Conservation (phyloP, 495 filamentous ascomycete genomes). For the Tuber aestivum region DNA sequence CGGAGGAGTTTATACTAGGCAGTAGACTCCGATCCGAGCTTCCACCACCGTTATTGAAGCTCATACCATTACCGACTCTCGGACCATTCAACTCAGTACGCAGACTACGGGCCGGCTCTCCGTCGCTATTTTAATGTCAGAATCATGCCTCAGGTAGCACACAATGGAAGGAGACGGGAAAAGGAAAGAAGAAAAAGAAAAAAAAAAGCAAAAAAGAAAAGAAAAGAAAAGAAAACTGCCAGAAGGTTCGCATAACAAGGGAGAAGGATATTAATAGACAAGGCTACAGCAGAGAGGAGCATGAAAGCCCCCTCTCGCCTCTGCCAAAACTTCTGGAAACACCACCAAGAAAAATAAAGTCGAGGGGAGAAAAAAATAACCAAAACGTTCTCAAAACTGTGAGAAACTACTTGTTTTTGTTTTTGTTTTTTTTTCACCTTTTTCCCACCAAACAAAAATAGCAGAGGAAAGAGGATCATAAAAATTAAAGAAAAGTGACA, state of each 20-base stretch:
- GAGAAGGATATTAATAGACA: slow-evolving; percentile 1
- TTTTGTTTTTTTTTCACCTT: too few relatives aligned
- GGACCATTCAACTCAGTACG: slow-evolving; percentile 1
- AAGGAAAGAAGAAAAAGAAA: too few relatives aligned
- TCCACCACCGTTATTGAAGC: neutral
- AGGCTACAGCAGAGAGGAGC: neutral
- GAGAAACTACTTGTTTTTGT: neutral
- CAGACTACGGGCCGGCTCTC: neutral
- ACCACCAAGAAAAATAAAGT: neutral
- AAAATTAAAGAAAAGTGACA: neutral
- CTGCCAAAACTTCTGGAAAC: neutral
- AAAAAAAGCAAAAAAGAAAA: too few relatives aligned
- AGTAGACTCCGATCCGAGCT: slow-evolving; percentile 3
- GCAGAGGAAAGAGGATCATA: neutral
- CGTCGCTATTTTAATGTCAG: slow-evolving; percentile 1
- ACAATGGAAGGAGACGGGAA: slow-evolving; percentile 3
- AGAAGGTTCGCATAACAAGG: neutral
- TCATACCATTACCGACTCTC: neutral
- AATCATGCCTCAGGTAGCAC: neutral
- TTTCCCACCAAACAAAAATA: neutral
- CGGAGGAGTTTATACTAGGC: neutral
- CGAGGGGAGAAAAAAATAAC: neutral
- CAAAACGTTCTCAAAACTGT: neutral
- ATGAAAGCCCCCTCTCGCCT: neutral
- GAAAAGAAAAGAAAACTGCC: too few relatives aligned